A percentile compares a stretch with the other conserved stretches of the same genome.
These are phyloP conservation scores for Cordyceps javanica DNA, from an alignment of 2,329 filamentous ascomycete species.

Conservation along the genomic window DNA sequence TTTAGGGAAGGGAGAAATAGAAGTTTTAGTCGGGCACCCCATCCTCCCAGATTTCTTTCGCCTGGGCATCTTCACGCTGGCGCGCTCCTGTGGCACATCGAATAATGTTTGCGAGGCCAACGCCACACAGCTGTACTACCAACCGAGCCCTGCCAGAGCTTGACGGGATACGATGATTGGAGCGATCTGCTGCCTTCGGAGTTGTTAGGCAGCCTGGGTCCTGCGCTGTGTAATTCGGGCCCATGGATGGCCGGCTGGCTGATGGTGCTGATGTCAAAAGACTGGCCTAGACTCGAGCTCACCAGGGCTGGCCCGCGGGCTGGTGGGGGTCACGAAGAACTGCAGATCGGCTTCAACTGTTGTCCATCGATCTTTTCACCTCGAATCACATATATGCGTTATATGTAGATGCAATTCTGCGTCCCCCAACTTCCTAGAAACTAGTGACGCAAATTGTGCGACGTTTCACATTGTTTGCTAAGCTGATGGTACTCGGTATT, in stretches of 20 bases:
- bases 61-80: neutral
- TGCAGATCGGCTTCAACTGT: neutral
- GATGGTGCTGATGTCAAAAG: neutral
- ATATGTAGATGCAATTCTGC: neutral
- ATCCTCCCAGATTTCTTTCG: neutral
- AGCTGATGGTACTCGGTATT: neutral
- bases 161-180: neutral
- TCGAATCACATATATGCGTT: neutral
- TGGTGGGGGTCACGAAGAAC: neutral
- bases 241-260: neutral
- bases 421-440: neutral
- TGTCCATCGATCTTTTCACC: neutral
- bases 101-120: neutral
- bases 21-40: neutral
- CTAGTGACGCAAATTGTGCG: neutral
- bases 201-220: neutral
- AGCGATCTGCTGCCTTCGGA: neutral
- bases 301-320: neutral
- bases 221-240: neutral
- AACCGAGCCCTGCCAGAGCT: neutral
- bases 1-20: neutral
- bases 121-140: neutral
- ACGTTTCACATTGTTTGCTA: conserved; percentile 4
- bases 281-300: neutral
- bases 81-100: neutral